Conservation (phyloP, 768 basidiomycete species). For the Serendipita sp. region DNA sequence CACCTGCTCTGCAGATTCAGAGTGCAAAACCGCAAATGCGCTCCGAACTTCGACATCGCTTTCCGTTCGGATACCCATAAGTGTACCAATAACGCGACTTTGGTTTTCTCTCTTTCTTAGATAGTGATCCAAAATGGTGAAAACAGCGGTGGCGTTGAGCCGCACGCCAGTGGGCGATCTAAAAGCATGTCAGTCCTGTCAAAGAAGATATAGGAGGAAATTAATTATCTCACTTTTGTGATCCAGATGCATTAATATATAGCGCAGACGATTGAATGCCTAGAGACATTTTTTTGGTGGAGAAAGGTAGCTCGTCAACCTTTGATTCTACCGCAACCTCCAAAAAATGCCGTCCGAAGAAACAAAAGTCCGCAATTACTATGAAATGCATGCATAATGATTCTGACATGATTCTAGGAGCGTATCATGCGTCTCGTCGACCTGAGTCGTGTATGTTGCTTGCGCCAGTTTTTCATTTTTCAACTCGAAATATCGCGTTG, state of each 20-base stretch:
- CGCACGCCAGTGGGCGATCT: constrained; percentile 49
- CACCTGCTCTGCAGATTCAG: constrained; percentile 81
- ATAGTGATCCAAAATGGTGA: constrained; percentile 93
- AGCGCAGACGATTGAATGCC: constrained; percentile 32
- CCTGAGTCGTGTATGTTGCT: constrained; percentile 51
- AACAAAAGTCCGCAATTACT: constrained; percentile 45
- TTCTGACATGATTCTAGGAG: constrained; percentile 35
- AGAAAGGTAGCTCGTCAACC: background rate
- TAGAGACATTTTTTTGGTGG: constrained; percentile 28
- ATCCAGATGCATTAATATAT: constrained; percentile 19
- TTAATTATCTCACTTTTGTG: background rate
- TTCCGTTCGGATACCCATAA: constrained; percentile 65
- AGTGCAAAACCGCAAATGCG: constrained; percentile 84
- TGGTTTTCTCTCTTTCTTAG: constrained; percentile 69
- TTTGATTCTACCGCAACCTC: background rate
- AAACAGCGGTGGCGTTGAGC: constrained; percentile 82
- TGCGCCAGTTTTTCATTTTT: background rate
- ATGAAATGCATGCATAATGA: background rate
- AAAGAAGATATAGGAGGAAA: background rate
- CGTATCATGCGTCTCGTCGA: constrained; percentile 69
- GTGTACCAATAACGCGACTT: constrained; percentile 86
- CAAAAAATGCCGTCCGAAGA: constrained; percentile 71
- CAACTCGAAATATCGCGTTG: background rate
- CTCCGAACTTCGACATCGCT: constrained; percentile 45
- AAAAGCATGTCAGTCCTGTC: background rate